Base-by-base conservation (phyloP, 1,284 basidiomycete species). In the Leucoagaricus sp. region DNA sequence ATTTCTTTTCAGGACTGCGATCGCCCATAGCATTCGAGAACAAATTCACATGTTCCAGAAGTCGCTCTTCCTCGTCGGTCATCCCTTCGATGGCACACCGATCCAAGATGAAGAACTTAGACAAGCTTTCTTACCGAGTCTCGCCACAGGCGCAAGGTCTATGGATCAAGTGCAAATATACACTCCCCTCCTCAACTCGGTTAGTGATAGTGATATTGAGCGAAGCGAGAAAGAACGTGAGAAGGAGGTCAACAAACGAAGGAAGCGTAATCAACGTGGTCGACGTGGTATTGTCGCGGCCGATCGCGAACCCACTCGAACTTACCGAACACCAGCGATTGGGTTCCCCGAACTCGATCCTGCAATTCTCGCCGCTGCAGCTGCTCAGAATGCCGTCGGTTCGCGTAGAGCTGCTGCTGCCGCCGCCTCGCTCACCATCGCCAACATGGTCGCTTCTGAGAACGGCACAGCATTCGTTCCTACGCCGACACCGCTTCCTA, bases 1-100 rank as follows among this genome's bases (percentile, higher is more conserved):
- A 31, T n/a, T 36, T 26, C 5, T 25, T 23, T 13, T 46, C 13
- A 95, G 92, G 69, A 98, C 96, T 19, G 94, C 96, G 13, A 93
- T 99, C 58, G 89, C 94, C 0, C 96, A 99, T 71, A 89, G 89
- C 31, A 98, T 99, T 62, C 87, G 96, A 47, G 97, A 99, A 73
- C 97, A 99, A 77, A 86, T 95, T 12, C 87, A 94, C 57, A 85
- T 89, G 1, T 94, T 96, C 73, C 88, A 94, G 71, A 95, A 96
- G 66, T 96, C 93, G 0, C 83, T 99, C 3, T 93, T 93, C 78
- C 83, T 98, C 48, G 87, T 96, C 53, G 94, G 95, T 1, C 93
- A 98, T 69, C 85, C 89, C 0, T 85, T 87, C 15, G 91, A 94
- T 61, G 92, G 93, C 9, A 82, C 86, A 0, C 73, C 81, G 7